A percentile compares a stretch with the other conserved stretches of the same genome.
Evolutionary conservation across 2,329 filamentous ascomycete species (phyloP).

Genomic region (Shiraia sp.): DNA sequence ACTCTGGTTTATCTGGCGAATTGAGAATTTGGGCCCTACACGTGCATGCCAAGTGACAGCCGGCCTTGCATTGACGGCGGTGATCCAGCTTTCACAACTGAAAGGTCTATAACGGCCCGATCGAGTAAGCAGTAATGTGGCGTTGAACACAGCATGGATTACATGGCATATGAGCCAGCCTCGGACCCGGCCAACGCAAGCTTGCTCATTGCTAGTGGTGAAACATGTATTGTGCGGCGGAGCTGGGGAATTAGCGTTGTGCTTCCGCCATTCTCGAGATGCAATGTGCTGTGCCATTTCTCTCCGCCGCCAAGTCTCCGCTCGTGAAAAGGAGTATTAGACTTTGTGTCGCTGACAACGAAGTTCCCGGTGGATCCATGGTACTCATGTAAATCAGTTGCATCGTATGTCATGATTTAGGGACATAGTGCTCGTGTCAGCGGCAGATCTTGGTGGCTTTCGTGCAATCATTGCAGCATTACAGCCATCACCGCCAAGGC

Average conservation of each 20-base stretch:
- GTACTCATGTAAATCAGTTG: neutral
- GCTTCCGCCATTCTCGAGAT: no score
- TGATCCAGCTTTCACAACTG: no score
- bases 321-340: no score
- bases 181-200: neutral
- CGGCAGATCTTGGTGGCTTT: neutral
- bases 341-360: no score
- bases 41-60: conserved; percentile 4
- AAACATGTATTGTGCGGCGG: no score
- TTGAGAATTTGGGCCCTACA: neutral
- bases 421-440: conserved; percentile 5
- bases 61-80: neutral
- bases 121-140: neutral
- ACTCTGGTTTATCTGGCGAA: conserved; percentile 2
- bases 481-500: neutral
- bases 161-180: neutral
- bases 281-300: no score
- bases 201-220: no score
- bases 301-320: no score
- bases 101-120: neutral
- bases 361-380: no score
- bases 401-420: neutral
- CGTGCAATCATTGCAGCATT: neutral
- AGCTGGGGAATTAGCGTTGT: no score
- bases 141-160: conserved; percentile 1